phyloP scores from a whole-genome alignment of 768 basidiomycete genomes.

The Grammothele lineata region DNA sequence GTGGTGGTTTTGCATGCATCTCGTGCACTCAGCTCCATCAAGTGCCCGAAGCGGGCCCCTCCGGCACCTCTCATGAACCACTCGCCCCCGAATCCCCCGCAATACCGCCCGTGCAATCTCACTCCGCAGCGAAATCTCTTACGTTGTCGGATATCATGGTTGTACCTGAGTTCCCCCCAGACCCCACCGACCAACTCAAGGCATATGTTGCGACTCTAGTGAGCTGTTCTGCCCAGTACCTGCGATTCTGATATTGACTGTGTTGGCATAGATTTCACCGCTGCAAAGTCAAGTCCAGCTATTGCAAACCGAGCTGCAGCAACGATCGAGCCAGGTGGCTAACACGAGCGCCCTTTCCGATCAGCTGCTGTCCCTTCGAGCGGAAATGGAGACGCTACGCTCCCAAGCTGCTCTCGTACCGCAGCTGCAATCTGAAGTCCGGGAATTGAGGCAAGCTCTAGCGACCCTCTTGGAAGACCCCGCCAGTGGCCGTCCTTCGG shows the following conservation, averaged over 20 bases:
- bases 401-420: conserved; percentile 10
- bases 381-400: conserved; percentile 32
- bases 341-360: conserved; percentile 32
- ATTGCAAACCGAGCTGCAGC: conserved; percentile 43
- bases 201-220: conserved; percentile 1
- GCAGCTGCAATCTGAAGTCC: conserved; percentile 15
- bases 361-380: conserved; percentile 34
- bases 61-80: conserved; percentile 19
- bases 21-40: neutral
- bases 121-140: too few species aligned
- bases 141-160: too few species aligned
- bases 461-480: neutral
- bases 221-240: neutral
- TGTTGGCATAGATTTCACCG: conserved; percentile 28
- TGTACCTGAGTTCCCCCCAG: neutral
- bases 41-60: conserved; percentile 24
- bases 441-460: conserved; percentile 2
- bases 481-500: neutral
- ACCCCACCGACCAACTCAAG: neutral
- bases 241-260: neutral
- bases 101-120: too few species aligned
- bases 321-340: conserved; percentile 31
- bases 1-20: neutral
- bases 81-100: neutral
- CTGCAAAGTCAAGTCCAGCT: conserved; percentile 46